Evolutionary conservation across 768 basidiomycete genomes (phyloP).

Genomic region (Suillus weaverae): DNA sequence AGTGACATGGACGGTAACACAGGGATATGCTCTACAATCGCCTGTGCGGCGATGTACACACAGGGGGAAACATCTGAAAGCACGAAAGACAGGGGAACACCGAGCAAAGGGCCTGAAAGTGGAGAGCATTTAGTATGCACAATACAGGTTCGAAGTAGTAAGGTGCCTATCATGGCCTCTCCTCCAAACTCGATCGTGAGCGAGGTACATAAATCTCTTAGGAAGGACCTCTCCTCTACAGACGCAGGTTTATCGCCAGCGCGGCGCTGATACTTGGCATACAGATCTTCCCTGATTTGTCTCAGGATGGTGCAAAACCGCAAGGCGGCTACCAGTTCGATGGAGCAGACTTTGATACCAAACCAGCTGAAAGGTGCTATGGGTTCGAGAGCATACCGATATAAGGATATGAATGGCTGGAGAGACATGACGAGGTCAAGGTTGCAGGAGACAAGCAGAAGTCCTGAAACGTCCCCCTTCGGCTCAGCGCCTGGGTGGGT

Average conservation of each 20-base stretch:
- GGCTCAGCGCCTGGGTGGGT: not conserved
- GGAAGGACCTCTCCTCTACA: slow-evolving; percentile 53
- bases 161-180: slow-evolving; percentile 64
- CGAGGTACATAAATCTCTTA: slow-evolving; percentile 55
- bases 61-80: slow-evolving; percentile 62
- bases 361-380: slow-evolving; percentile 70
- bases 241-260: slow-evolving; percentile 33
- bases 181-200: slow-evolving; percentile 76
- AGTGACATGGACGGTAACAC: slow-evolving; percentile 50
- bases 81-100: slow-evolving; percentile 77
- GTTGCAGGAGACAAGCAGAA: too few relatives aligned
- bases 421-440: slow-evolving; percentile 29
- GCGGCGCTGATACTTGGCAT: slow-evolving; percentile 41
- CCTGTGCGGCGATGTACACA: slow-evolving; percentile 62
- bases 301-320: slow-evolving; percentile 70
- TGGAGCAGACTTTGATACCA: slow-evolving; percentile 54
- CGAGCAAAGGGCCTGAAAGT: slow-evolving; percentile 57
- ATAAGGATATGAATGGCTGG: slow-evolving; percentile 47
- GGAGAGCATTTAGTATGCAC: not conserved
- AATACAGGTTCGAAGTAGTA: not conserved
- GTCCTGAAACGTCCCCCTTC: too few relatives aligned
- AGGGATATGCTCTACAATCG: slow-evolving; percentile 62
- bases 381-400: slow-evolving; percentile 54
- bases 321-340: slow-evolving; percentile 70
- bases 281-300: slow-evolving; percentile 57